Evolutionary conservation across 2,329 filamentous ascomycete genomes (phyloP), one percentile per base, ranked within the genome.

Genomic region (Coniochaeta prunicola): DNA sequence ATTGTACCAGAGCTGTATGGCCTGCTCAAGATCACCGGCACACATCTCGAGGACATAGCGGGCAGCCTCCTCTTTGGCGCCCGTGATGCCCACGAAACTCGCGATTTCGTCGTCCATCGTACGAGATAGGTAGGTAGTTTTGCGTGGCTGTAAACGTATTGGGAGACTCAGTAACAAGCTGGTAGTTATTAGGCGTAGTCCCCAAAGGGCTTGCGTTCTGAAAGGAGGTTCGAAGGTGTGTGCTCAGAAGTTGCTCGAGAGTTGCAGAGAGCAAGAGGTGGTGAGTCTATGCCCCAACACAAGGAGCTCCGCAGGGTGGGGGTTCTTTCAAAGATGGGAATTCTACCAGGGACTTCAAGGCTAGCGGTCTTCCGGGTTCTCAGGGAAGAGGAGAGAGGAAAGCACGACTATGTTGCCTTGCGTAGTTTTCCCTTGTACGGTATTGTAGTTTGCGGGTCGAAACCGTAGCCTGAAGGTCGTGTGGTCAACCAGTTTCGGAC

Each of bases 1-100:
- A 69, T 96, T 91, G 73, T 91, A 97, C 76, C 87, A 99, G 13
- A 97, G 85, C 68, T 91, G 86, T 66, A 97, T 87, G 28, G 94
- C 94, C 68, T 93, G 89, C 73, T 91, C 86, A 57, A 93, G 78
- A 70, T 96, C 88, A 67, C 87, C 87, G 65, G 91, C 89, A n/a
- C 92, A 87, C 70, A 99, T 83, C 66, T 89, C 83, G 54, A 97
- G 83, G 73, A 96, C 96, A 65, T 90, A 88, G 62, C 85, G 83
- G 31, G 93, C 94, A 63, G 92, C 85, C 64, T 87, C 80, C 30
- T 87, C 81, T 62, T 81, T 85, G 60, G 89, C 84, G 65, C 86
- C 88, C 40, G 94, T 97, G 71, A 99, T 89, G 74, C 82, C 80
- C 68, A 86, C 85, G 72, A 99, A 97, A 68, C 86, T 85, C 63